Base-by-base conservation (phyloP, 2,329 filamentous ascomycete genomes). In the Aspergillus nomiae region DNA sequence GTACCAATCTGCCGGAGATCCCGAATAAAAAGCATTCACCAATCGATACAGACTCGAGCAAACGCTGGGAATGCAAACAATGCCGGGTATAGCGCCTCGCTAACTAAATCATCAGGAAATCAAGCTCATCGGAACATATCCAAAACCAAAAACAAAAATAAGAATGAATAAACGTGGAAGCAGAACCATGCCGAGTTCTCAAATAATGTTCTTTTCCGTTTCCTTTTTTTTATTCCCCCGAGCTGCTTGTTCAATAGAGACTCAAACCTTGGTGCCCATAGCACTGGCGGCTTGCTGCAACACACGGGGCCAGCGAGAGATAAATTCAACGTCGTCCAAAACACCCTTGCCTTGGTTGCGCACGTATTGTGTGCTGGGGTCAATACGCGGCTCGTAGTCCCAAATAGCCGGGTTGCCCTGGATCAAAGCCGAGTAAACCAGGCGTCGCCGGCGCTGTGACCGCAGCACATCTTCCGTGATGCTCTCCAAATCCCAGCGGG, bases 391-490 rank as follows among this genome's bases (percentile, higher is more conserved):
- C 79, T 94, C 86, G 78, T 90, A 91, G 78, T 97, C 94, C 94
- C 94, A 97, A 74, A 88, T 86, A 45, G 91, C 90, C 69, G 92
- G 92, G 41, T 83, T 83, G 60, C 93, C 94, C 76, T 89, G 80
- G 74, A 88, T 91, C 67, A 97, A 83, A 0, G 94, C 92, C 46
- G 86, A 86, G 89, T 92, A 96, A 30, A 92, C 90, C 10, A 96
- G 80, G 57, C 90, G 86, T 16, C 94, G 87, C 73, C 90, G 89
- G 48, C 93, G 89, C 82, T 97, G 94, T 51, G 90, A 93, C 45
- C 84, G 79, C 10, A 96, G 78, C 1, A 95, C 92, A 59, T 91
- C 85, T 59, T 87, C 78, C 6, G 91, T 93, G 71, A 97, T 94
- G 65, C 82, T 81, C 48, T 90, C 84, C 74, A 97, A 90, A 74